These are phyloP conservation scores for Alisma plantagoaquatica DNA, from an alignment of 106 monocot genomes.

Conservation along the genomic window DNA sequence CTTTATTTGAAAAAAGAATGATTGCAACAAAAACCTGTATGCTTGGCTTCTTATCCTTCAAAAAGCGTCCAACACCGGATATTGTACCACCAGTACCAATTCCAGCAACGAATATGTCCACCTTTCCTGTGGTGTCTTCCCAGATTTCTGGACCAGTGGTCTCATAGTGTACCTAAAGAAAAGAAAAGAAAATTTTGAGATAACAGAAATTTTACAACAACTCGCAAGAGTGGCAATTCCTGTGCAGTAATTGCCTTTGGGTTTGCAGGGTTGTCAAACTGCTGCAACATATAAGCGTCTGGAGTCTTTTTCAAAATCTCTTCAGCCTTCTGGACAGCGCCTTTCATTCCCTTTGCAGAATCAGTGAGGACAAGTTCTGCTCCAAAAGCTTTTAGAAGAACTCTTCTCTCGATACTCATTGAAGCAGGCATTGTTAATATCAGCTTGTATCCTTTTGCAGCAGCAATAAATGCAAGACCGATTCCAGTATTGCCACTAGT, in stretches of 20 bases:
- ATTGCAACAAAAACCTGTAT: constrained; percentile 94
- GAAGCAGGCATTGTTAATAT: constrained; percentile 98
- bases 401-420: constrained; percentile 94
- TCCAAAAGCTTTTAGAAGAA: constrained; percentile 89
- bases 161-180: constrained; percentile 69
- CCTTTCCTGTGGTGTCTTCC: constrained; percentile 90
- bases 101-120: constrained; percentile 91
- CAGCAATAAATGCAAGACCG: constrained; percentile 96
- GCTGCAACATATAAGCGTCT: constrained; percentile 89
- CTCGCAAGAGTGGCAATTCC: background rate
- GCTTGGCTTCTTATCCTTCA: constrained; percentile 79
- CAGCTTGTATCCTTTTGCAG: constrained; percentile 88
- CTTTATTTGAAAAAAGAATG: no score
- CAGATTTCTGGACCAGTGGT: constrained; percentile 98
- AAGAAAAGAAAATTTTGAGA: constrained; percentile 10
- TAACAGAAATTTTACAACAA: background rate
- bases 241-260: constrained; percentile 43
- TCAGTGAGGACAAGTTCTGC: constrained; percentile 96
- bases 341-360: constrained; percentile 92
- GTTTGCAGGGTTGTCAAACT: constrained; percentile 97
- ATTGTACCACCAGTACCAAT: constrained; percentile 98
- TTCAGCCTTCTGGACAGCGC: constrained; percentile 89
- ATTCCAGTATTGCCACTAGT: constrained; percentile 98
- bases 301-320: constrained; percentile 82
- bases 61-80: constrained; percentile 71